phyloP scores from a whole-genome alignment of 2,329 filamentous ascomycete species.

The Aureobasidium pullulans region DNA sequence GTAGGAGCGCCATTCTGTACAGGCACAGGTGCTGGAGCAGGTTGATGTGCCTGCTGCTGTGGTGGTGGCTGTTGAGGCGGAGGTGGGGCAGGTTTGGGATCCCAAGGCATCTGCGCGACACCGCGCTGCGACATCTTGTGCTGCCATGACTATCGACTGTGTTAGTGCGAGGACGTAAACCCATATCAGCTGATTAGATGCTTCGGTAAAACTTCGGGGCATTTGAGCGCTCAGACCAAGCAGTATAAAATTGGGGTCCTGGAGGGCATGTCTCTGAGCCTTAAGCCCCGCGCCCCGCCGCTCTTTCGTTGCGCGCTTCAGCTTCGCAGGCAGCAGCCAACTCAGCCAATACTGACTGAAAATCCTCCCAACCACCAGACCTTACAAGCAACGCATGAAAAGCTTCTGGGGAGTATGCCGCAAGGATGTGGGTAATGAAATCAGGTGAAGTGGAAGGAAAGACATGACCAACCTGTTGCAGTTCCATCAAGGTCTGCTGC shows the following conservation, averaged over 20 bases:
- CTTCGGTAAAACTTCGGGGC: background rate
- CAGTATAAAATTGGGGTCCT: slow-evolving; percentile 5
- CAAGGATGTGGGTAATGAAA: background rate
- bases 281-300: slow-evolving; percentile 14
- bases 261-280: background rate
- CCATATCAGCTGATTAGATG: slow-evolving; percentile 11
- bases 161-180: background rate
- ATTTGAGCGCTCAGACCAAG: slow-evolving; percentile 2
- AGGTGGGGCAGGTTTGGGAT: slow-evolving; percentile 66
- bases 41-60: slow-evolving; percentile 26
- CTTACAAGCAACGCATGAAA: no score
- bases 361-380: background rate
- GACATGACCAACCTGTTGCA: slow-evolving; percentile 63
- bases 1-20: slow-evolving; percentile 36
- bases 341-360: background rate
- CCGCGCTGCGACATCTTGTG: slow-evolving; percentile 76
- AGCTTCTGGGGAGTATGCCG: no score
- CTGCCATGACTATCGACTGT: slow-evolving; percentile 71
- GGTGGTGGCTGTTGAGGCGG: slow-evolving; percentile 27
- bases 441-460: slow-evolving; percentile 13
- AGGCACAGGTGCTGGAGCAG: slow-evolving; percentile 19
- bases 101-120: slow-evolving; percentile 90
- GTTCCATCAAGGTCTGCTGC: slow-evolving; percentile 74
- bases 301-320: slow-evolving; percentile 2
- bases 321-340: slow-evolving; percentile 9